A percentile compares a stretch with the other conserved stretches of the same genome.
Conservation (phyloP, 2,329 filamentous ascomycete species). For the Xylariales sp. region DNA sequence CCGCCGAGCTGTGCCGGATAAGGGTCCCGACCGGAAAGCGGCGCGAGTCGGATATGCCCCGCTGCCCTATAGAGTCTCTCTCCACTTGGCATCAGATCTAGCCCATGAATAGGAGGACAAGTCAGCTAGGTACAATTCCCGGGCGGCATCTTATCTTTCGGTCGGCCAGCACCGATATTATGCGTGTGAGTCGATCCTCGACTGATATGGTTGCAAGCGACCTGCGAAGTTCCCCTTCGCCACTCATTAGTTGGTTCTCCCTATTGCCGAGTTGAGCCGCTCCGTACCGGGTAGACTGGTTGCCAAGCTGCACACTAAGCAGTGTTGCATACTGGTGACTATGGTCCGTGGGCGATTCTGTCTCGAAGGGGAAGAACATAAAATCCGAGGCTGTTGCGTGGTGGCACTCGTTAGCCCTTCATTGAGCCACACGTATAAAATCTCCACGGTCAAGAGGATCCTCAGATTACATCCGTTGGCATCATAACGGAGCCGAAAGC, state of each 20-base stretch:
- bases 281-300: slow-evolving; percentile 1
- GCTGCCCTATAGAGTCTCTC: neutral
- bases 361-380: slow-evolving; percentile 4
- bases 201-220: slow-evolving; percentile 10
- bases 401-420: slow-evolving; percentile 10
- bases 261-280: slow-evolving; percentile 6
- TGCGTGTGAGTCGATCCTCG: slow-evolving; percentile 13
- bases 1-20: neutral
- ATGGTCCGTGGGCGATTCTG: slow-evolving; percentile 5
- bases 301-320: slow-evolving; percentile 5
- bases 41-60: no score
- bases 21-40: no score
- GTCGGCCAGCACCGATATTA: slow-evolving; percentile 12
- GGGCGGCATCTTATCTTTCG: slow-evolving; percentile 7
- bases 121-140: neutral
- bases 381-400: slow-evolving; percentile 8
- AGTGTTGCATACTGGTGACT: slow-evolving; percentile 10
- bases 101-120: neutral
- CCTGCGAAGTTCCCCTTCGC: slow-evolving; percentile 11
- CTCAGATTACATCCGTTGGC: neutral
- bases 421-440: neutral
- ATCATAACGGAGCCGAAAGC: neutral
- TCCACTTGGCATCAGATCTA: neutral
- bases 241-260: slow-evolving; percentile 6
- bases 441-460: neutral